phyloP scores from a whole-genome alignment of 176 grass and related monocot genomes.

The maize (Zea mays) region DNA sequence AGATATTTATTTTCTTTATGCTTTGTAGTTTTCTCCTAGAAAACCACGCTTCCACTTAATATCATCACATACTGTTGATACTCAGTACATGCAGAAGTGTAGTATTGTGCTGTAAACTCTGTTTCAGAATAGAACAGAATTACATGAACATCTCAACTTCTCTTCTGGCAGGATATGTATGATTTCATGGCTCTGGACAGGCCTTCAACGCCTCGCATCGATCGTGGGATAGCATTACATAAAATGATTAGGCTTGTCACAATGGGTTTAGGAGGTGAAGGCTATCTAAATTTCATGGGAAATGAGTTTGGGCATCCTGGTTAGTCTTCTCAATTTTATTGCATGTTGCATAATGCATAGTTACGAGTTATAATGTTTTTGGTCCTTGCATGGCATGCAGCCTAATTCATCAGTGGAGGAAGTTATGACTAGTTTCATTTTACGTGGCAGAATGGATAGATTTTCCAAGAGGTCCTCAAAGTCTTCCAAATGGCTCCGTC shows the following conservation, averaged over 20 bases:
- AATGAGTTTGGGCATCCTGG: slow-evolving; percentile 99
- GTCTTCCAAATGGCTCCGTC: slow-evolving; percentile 60
- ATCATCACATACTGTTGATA: neutral
- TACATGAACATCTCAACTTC: slow-evolving; percentile 23
- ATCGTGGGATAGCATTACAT: slow-evolving; percentile 96
- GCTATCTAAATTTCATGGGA: slow-evolving; percentile 99
- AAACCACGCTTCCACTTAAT: slow-evolving; percentile 9
- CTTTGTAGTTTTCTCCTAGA: neutral
- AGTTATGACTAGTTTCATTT: slow-evolving; percentile 32
- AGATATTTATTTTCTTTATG: neutral
- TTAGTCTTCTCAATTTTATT: slow-evolving; percentile 71
- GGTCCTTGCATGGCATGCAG: neutral
- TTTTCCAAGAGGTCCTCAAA: slow-evolving; percentile 82
- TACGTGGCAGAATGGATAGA: slow-evolving; percentile 92
- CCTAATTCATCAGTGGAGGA: slow-evolving; percentile 12
- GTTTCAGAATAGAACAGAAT: slow-evolving; percentile 25
- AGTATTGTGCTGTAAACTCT: slow-evolving; percentile 18
- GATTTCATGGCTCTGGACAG: slow-evolving; percentile 90
- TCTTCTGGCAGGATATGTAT: slow-evolving; percentile 83
- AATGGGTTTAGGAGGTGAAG: slow-evolving; percentile 94
- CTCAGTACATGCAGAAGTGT: neutral
- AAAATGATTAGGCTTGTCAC: slow-evolving; percentile 99
- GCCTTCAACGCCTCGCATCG: slow-evolving; percentile 82
- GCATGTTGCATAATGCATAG: slow-evolving; percentile 21
- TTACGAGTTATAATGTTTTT: slow-evolving; percentile 19